Percentiles rank a stretch among this genome's conserved stretches.
These are phyloP conservation scores for Cyathus striatus DNA, from an alignment of 768 basidiomycete genomes.

Conservation along the genomic window DNA sequence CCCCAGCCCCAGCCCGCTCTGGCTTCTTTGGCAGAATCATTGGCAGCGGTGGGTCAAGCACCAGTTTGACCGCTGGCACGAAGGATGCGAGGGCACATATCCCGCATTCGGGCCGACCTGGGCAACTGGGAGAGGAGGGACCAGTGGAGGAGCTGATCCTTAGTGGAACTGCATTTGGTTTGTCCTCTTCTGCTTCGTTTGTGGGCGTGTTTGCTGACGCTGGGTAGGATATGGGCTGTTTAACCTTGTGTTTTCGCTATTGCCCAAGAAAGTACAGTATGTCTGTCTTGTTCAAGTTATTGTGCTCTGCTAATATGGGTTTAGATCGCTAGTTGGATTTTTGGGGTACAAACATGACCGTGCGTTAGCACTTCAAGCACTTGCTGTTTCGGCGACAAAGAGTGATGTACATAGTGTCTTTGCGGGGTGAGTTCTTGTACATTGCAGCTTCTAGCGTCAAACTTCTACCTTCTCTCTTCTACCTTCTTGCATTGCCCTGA, in stretches of 20 bases:
- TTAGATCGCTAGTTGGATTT: conserved; percentile 54
- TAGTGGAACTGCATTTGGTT: conserved; percentile 75
- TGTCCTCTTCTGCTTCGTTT: conserved; percentile 8
- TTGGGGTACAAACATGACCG: conserved; percentile 75
- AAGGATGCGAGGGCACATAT: background rate
- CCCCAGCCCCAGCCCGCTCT: conserved; percentile 5
- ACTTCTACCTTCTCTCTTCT: too few species aligned
- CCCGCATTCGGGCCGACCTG: background rate
- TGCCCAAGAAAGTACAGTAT: conserved; percentile 69
- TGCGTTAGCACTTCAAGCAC: conserved; percentile 59
- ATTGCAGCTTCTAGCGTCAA: background rate
- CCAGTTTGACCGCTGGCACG: background rate
- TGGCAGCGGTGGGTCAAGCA: background rate
- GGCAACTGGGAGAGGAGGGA: conserved; percentile 27
- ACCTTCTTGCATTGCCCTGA: too few species aligned
- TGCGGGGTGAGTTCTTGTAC: conserved; percentile 48
- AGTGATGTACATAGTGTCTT: conserved; percentile 74
- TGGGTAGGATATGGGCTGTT: conserved; percentile 57
- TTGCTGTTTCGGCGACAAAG: conserved; percentile 62
- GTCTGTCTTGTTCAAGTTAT: conserved; percentile 10
- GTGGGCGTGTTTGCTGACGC: background rate
- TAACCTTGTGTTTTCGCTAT: conserved; percentile 73
- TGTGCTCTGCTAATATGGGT: background rate
- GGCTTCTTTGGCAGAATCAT: background rate
- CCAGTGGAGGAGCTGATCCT: conserved; percentile 69